A percentile compares a stretch with the other conserved stretches of the same genome.
Evolutionary conservation across 352 stramenopile species (phyloP).

Genomic region (Discostella stelligera): DNA sequence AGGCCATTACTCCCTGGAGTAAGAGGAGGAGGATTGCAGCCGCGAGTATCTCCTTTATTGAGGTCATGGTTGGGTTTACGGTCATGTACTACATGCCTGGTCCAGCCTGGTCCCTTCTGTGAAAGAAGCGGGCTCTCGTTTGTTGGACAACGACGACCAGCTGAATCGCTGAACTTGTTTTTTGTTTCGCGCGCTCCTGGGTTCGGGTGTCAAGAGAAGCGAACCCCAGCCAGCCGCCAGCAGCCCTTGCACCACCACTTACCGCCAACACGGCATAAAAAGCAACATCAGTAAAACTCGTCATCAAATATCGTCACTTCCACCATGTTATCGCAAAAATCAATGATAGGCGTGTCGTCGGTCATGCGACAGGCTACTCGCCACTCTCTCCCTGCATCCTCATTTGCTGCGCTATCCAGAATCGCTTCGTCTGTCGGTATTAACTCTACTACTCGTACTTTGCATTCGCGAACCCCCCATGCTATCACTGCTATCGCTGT

Average conservation of each 20-base stretch:
- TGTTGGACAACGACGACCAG: too few relatives aligned
- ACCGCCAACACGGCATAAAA: not conserved
- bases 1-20: not conserved
- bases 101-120: too few relatives aligned
- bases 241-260: too few relatives aligned
- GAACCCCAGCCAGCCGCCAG: too few relatives aligned
- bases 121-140: too few relatives aligned
- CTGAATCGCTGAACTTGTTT: too few relatives aligned
- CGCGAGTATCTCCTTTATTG: not conserved
- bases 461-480: not conserved
- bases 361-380: not conserved
- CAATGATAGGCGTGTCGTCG: not conserved
- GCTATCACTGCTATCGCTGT: not conserved
- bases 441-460: not conserved
- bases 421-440: not conserved
- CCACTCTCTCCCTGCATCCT: slow-evolving; percentile 8
- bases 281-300: not conserved
- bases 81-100: too few relatives aligned
- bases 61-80: too few relatives aligned
- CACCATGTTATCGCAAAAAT: slow-evolving; percentile 1
- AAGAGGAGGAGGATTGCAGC: slow-evolving; percentile 7
- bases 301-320: not conserved
- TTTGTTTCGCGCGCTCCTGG: not conserved
- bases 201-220: not conserved
- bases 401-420: slow-evolving; percentile 8